Percentiles rank a stretch among this genome's conserved stretches.
These are phyloP conservation scores for Trametes cingulata DNA, from an alignment of 768 basidiomycete species.

Conservation along the genomic window DNA sequence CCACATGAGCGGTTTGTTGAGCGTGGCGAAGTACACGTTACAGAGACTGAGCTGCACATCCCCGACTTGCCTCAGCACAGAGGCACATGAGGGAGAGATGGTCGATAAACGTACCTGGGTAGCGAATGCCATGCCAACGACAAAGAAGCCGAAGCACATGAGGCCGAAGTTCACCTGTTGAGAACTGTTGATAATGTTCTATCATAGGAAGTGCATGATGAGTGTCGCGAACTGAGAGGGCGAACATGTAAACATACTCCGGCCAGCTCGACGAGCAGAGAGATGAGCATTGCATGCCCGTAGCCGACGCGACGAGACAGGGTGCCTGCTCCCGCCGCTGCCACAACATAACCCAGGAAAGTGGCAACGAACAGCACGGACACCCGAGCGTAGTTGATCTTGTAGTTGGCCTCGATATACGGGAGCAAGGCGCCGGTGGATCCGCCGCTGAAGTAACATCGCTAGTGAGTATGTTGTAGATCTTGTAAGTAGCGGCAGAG, in stretches of 20 bases:
- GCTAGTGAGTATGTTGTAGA: background rate
- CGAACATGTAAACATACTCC: constrained; percentile 20
- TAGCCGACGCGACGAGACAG: constrained; percentile 25
- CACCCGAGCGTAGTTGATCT: constrained; percentile 28
- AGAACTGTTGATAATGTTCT: constrained; percentile 33
- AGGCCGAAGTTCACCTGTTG: constrained; percentile 26
- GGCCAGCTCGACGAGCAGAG: constrained; percentile 23
- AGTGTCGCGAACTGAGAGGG: no score
- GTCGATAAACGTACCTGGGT: constrained; percentile 21
- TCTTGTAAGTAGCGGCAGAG: background rate
- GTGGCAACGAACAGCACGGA: constrained; percentile 29
- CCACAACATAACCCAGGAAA: constrained; percentile 29
- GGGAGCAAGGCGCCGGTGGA: constrained; percentile 30
- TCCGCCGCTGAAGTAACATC: constrained; percentile 22
- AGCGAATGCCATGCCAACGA: constrained; percentile 29
- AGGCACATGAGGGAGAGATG: no score
- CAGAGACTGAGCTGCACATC: constrained; percentile 24
- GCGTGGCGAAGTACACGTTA: constrained; percentile 30
- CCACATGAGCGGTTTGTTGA: constrained; percentile 29
- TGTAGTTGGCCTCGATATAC: constrained; percentile 26
- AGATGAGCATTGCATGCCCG: constrained; percentile 26
- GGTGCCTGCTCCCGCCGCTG: constrained; percentile 25
- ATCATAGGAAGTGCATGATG: background rate
- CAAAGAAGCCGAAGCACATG: constrained; percentile 33
- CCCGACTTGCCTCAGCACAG: background rate